These are phyloP conservation scores for Thraustotheca clavata DNA, from an alignment of 352 stramenopile genomes.

Conservation along the genomic window DNA sequence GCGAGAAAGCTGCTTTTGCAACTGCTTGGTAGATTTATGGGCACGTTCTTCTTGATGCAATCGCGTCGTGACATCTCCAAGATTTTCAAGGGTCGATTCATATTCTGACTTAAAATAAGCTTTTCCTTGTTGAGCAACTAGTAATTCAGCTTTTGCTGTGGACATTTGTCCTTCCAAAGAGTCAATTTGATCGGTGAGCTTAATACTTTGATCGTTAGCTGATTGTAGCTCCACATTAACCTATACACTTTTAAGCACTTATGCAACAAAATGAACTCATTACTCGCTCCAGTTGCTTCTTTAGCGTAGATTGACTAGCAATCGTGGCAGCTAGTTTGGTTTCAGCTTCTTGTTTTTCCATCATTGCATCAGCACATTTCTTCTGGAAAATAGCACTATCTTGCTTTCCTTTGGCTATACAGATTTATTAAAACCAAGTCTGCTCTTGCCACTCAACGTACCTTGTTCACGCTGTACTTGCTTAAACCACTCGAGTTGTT, in stretches of 20 bases:
- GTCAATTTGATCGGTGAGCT: background rate
- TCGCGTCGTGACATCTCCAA: slow-evolving; percentile 50
- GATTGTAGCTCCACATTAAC: slow-evolving; percentile 9
- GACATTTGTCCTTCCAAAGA: too few relatives aligned
- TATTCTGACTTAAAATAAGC: slow-evolving; percentile 12
- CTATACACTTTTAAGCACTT: too few relatives aligned
- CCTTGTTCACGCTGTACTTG: background rate
- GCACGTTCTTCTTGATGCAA: slow-evolving; percentile 58
- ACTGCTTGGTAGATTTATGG: slow-evolving; percentile 42
- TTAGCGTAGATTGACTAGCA: background rate
- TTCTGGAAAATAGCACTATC: slow-evolving; percentile 1
- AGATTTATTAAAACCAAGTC: background rate
- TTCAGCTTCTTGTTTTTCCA: slow-evolving; percentile 4
- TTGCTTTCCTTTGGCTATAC: background rate
- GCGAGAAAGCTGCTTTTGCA: slow-evolving; percentile 53
- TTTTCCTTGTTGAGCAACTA: slow-evolving; percentile 1
- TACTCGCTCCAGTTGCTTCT: background rate
- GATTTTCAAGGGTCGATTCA: slow-evolving; percentile 37
- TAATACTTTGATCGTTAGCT: background rate
- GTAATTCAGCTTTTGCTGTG: background rate
- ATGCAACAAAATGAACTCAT: too few relatives aligned
- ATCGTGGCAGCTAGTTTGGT: background rate
- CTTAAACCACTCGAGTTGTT: background rate
- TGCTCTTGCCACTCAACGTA: background rate
- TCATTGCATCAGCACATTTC: background rate